Evolutionary conservation across 306 rosid genomes (phyloP), one percentile per base, ranked within the genome.

Genomic region (Boehmeria nivea): DNA sequence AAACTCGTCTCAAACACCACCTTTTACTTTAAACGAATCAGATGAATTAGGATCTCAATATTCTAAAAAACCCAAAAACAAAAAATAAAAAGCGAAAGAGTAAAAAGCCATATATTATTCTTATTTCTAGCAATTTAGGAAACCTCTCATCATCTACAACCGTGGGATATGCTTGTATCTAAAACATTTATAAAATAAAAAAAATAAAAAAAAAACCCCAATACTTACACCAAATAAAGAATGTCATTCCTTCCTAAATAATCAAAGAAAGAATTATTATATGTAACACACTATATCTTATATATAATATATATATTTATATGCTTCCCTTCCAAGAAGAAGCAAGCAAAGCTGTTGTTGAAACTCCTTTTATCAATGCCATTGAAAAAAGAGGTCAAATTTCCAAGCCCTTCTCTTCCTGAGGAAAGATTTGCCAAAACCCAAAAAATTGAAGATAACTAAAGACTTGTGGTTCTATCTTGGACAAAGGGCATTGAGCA

Each of bases 401-500:
- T 2, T 7, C 60, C 44, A 8, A 1, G 33, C 43, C 33, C 22
- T 52, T 43, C 53, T 64, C 17, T 28, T 45, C 16, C 66, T 37
- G 6, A 6, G 40, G 16, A 28, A 49, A 67, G 65, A 26, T 24
- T 33, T 54, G 27, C 21, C 16, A 26, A 25, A 26, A 10, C 20
- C 42, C 17, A 13, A 25, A 25, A 43, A 59, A 18, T 20, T 12
- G 5, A 43, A n/a, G n/a, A n/a, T n/a, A n/a, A n/a, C n/a, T n/a
- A n/a, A n/a, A n/a, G n/a, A n/a, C n/a, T n/a, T n/a, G n/a, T n/a
- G 36, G 56, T 60, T 16, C 61, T 71, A 72, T 52, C 60, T 78
- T 67, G 72, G 65, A 64, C 97, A 89, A 0, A 81, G 59, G 4
- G 82, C 89, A 72, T 86, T 89, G 40, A 89, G 81, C 66, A 85